Evolutionary conservation across 2,329 filamentous ascomycete species (phyloP).

Genomic region (Ceratocystis ficicola): DNA sequence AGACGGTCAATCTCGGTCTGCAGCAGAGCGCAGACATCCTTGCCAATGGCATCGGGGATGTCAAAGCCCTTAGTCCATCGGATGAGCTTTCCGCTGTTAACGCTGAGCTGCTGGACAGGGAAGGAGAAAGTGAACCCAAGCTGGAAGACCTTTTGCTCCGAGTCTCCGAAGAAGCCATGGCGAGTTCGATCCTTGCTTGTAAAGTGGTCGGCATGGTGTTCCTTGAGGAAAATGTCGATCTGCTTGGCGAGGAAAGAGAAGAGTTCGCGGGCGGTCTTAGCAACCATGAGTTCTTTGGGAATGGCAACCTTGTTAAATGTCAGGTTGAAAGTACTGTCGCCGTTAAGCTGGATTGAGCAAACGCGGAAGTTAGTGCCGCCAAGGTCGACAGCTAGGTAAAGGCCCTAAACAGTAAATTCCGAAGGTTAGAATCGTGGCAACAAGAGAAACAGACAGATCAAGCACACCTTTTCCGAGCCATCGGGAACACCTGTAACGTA

Average conservation of each 20-base stretch:
- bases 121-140: slow-evolving; percentile 99
- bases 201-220: slow-evolving; percentile 82
- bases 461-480: slow-evolving; percentile 80
- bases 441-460: neutral
- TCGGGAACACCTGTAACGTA: slow-evolving; percentile 94
- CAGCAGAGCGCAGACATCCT: slow-evolving; percentile 85
- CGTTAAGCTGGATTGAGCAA: slow-evolving; percentile 86
- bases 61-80: slow-evolving; percentile 99
- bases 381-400: slow-evolving; percentile 95
- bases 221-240: slow-evolving; percentile 75
- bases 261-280: slow-evolving; percentile 72
- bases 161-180: slow-evolving; percentile 49
- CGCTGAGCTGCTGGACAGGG: slow-evolving; percentile 83
- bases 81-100: slow-evolving; percentile 89
- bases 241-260: slow-evolving; percentile 89
- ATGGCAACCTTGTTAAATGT: slow-evolving; percentile 89
- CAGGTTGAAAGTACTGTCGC: slow-evolving; percentile 87
- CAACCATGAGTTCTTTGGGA: slow-evolving; percentile 78
- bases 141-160: slow-evolving; percentile 60
- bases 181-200: slow-evolving; percentile 34
- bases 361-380: slow-evolving; percentile 97
- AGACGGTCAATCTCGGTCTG: slow-evolving; percentile 83
- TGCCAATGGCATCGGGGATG: slow-evolving; percentile 83
- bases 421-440: neutral
- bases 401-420: slow-evolving; percentile 45